A percentile compares a stretch with the other conserved stretches of the same genome.
These are phyloP conservation scores for Coemansia sp. DNA, from an alignment of 192 early-diverging fungal genomes.

Conservation along the genomic window DNA sequence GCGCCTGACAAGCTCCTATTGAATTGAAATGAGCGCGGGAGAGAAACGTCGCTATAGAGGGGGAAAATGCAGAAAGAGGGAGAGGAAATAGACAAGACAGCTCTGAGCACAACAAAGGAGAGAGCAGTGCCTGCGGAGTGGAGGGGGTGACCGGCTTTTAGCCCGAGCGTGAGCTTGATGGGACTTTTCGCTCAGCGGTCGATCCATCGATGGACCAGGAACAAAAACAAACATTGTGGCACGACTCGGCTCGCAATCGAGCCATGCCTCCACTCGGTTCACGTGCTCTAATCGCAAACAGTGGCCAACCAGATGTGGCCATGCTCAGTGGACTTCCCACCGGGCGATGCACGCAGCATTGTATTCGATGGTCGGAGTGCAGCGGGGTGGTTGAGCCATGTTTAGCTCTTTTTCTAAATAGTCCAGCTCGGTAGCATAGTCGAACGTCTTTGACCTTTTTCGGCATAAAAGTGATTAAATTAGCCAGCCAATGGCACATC, in stretches of 20 bases:
- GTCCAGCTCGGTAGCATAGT: background rate
- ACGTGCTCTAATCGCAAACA: background rate
- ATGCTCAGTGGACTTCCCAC: background rate
- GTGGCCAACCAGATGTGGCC: background rate
- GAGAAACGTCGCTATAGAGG: background rate
- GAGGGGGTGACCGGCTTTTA: background rate
- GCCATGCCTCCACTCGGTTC: background rate
- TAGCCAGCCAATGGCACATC: background rate
- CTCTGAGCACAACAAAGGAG: background rate
- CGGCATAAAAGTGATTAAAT: background rate
- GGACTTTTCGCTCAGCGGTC: background rate
- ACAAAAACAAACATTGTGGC: background rate
- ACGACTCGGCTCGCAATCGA: background rate
- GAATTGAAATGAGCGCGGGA: conserved; percentile 7
- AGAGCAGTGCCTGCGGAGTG: background rate
- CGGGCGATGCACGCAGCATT: no score
- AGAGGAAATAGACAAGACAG: background rate
- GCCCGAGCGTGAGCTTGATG: background rate
- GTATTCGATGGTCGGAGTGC: background rate
- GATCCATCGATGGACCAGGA: background rate
- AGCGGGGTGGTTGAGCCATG: background rate
- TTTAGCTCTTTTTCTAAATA: background rate
- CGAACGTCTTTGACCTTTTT: background rate
- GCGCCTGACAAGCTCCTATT: background rate
- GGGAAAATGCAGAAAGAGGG: background rate